Percentiles rank a stretch among this genome's conserved stretches.
Conservation (phyloP, 768 basidiomycete genomes). For the Tricholoma hemisulphureum region DNA sequence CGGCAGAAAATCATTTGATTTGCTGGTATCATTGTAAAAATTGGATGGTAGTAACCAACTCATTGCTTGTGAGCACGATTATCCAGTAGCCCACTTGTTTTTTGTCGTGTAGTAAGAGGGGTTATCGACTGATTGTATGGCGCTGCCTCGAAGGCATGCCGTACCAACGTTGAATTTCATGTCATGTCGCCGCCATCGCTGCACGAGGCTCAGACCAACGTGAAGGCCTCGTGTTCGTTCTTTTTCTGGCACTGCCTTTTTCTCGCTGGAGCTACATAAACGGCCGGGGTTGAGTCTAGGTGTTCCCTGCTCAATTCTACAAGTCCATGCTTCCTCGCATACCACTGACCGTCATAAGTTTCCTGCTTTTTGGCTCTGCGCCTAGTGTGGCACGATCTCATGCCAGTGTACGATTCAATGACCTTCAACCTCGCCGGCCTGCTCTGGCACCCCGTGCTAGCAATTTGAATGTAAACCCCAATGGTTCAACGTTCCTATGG, state of each 20-base stretch:
- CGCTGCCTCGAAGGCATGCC: neutral
- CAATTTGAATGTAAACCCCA: conserved; percentile 39
- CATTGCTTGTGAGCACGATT: too few relatives aligned
- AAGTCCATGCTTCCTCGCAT: conserved; percentile 6
- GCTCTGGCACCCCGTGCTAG: neutral
- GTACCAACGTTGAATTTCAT: neutral
- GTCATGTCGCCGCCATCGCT: neutral
- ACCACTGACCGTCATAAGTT: neutral
- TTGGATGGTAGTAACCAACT: too few relatives aligned
- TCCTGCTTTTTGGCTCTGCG: conserved; percentile 4
- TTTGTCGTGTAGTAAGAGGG: neutral
- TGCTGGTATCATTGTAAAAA: too few relatives aligned
- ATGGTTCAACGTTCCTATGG: conserved; percentile 61
- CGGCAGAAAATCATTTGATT: too few relatives aligned
- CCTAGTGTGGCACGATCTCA: neutral
- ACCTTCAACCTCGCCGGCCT: neutral
- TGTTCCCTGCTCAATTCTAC: neutral
- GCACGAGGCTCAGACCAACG: neutral
- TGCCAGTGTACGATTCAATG: neutral
- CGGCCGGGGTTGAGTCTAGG: neutral
- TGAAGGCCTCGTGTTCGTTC: neutral
- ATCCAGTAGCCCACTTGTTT: too few relatives aligned
- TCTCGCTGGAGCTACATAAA: neutral
- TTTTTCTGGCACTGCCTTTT: neutral
- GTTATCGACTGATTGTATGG: too few relatives aligned